These are phyloP conservation scores for grape (Vitis vinifera) DNA, from an alignment of 164 flowering plant species.

Conservation along the genomic window ASM3070453v1 NC_081820.1:20929501-20930000, in stretches of 20 bases:
- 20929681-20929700: conserved; percentile 45
- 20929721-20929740: conserved; percentile 77
- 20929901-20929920: conserved; percentile 86
- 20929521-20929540: too few relatives aligned
- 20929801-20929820: conserved; percentile 55
- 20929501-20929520: too few relatives aligned
- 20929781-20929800: conserved; percentile 1
- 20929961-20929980: conserved; percentile 51
- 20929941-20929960: conserved; percentile 25
- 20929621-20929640: conserved; percentile 39
- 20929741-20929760: neutral
- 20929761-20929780: neutral
- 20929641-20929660: conserved; percentile 70
- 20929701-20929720: conserved; percentile 50
- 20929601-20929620: neutral
- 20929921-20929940: conserved; percentile 47
- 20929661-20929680: conserved; percentile 53
- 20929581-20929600: neutral
- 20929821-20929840: conserved; percentile 72
- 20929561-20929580: neutral
- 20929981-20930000: conserved; percentile 85
- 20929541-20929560: neutral
- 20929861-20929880: conserved; percentile 73
- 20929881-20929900: conserved; percentile 74
- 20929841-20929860: conserved; percentile 70